Evolutionary conservation across 2,329 filamentous ascomycete species (phyloP).

Genomic region (Neospermospora avenae): DNA sequence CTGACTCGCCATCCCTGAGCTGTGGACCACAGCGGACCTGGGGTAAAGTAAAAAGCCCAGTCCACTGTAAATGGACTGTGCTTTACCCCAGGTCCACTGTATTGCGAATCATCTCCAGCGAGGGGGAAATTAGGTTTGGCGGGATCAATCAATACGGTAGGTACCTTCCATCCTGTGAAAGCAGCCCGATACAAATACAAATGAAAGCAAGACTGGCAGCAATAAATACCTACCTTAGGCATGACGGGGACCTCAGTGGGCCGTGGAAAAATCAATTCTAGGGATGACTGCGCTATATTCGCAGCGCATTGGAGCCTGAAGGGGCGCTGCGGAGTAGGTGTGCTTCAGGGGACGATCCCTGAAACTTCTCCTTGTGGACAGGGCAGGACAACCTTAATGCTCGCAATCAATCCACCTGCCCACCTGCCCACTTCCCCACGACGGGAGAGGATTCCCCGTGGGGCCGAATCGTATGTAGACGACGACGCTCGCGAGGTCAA

Average conservation of each 20-base stretch:
- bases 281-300: background rate
- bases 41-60: background rate
- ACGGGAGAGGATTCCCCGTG: background rate
- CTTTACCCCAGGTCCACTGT: background rate
- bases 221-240: background rate
- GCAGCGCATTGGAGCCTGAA: background rate
- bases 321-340: background rate
- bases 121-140: too few species aligned
- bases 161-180: too few species aligned
- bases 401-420: background rate
- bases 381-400: too few species aligned
- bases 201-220: too few species aligned
- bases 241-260: background rate
- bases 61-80: constrained; percentile 4
- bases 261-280: background rate
- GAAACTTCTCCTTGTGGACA: too few species aligned
- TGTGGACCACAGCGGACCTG: background rate
- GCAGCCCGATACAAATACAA: too few species aligned
- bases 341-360: background rate
- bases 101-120: background rate
- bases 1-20: background rate
- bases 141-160: too few species aligned
- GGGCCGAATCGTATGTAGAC: background rate
- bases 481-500: background rate
- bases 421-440: background rate